These are phyloP conservation scores for Holtermannia corniformis DNA, from an alignment of 768 basidiomycete genomes.

Conservation along the genomic window DNA sequence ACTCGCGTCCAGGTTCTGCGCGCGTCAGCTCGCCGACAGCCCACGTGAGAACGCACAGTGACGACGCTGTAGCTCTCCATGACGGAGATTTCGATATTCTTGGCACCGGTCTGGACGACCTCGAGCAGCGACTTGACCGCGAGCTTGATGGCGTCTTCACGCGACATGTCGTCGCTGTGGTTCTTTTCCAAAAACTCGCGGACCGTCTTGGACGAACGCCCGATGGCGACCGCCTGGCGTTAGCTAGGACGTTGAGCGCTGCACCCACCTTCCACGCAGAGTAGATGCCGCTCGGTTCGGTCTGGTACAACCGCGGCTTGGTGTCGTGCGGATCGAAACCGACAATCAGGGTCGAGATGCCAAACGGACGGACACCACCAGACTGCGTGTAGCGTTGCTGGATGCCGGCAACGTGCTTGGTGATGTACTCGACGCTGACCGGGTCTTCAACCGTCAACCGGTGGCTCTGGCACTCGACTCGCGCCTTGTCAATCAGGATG, in stretches of 20 bases:
- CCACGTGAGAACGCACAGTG: constrained; percentile 51
- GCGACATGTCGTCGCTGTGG: constrained; percentile 76
- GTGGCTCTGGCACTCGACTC: constrained; percentile 95
- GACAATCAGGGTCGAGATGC: constrained; percentile 90
- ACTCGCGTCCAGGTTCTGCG: constrained; percentile 68
- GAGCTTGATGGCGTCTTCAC: constrained; percentile 86
- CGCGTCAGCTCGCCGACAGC: neutral
- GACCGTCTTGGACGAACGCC: constrained; percentile 94
- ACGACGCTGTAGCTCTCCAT: constrained; percentile 94
- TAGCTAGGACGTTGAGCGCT: too few relatives aligned
- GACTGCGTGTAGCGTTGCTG: constrained; percentile 99
- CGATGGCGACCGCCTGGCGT: constrained; percentile 85
- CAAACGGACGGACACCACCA: constrained; percentile 95
- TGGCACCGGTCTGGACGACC: constrained; percentile 98
- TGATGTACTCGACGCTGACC: constrained; percentile 96
- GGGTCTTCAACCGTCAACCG: constrained; percentile 96
- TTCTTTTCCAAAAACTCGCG: constrained; percentile 98
- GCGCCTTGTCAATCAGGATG: constrained; percentile 93
- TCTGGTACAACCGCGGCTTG: constrained; percentile 82
- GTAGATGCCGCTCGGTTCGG: constrained; percentile 96
- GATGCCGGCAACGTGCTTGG: constrained; percentile 94
- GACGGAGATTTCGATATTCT: constrained; percentile 97
- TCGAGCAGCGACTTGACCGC: constrained; percentile 92
- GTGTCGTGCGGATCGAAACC: constrained; percentile 93
- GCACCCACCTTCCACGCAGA: constrained; percentile 86